These are phyloP conservation scores for Boletus rubescentipes DNA, from an alignment of 768 basidiomycete species.

Conservation along the genomic window DNA sequence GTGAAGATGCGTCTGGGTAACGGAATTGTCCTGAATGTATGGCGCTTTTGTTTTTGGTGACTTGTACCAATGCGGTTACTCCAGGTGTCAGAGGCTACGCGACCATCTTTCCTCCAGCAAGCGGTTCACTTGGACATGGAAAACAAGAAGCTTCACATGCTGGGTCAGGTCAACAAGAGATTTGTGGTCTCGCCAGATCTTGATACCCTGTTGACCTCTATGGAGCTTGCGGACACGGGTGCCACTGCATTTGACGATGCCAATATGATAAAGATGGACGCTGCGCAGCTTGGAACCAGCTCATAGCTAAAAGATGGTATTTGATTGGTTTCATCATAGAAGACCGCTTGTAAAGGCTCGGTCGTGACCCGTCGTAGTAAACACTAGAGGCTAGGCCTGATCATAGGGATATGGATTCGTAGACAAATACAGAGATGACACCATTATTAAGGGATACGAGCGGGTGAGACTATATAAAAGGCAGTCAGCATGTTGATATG, in stretches of 20 bases:
- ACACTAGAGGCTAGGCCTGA: too few species aligned
- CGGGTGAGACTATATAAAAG: conserved; percentile 26
- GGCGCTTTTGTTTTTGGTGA: background rate
- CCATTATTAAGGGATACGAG: background rate
- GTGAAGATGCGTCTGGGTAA: conserved; percentile 85
- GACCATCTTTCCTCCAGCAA: conserved; percentile 87
- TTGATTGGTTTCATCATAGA: too few species aligned
- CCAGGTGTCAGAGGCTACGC: conserved; percentile 80
- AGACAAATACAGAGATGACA: background rate
- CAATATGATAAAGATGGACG: conserved; percentile 56
- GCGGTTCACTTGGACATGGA: conserved; percentile 68
- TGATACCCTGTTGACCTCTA: conserved; percentile 64
- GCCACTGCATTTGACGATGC: conserved; percentile 40
- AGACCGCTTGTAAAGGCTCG: background rate
- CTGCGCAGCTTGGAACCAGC: conserved; percentile 7
- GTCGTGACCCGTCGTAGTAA: background rate
- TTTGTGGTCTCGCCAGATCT: conserved; percentile 86
- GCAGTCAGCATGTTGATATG: conserved; percentile 9
- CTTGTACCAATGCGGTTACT: background rate
- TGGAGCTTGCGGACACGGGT: conserved; percentile 52
- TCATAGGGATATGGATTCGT: background rate
- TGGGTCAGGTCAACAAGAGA: conserved; percentile 86
- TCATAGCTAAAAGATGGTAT: too few species aligned
- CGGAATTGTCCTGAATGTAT: conserved; percentile 80
- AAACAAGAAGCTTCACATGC: conserved; percentile 59